A percentile compares a stretch with the other conserved stretches of the same genome.
Evolutionary conservation across 1,139 yeast species (phyloP).

Genomic region (Candida sp.): DNA sequence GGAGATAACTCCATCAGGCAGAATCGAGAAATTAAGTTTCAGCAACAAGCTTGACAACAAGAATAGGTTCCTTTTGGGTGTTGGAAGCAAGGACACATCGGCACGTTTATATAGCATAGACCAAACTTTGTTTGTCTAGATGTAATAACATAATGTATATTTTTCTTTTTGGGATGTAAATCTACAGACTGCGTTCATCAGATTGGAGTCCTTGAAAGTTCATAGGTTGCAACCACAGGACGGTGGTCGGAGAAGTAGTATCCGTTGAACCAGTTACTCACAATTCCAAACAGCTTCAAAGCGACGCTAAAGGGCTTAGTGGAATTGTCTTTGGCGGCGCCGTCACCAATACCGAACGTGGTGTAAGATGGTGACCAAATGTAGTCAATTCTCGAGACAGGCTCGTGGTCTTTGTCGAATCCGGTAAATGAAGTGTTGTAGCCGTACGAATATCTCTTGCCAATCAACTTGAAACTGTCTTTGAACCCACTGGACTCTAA

Average conservation of each 20-base stretch:
- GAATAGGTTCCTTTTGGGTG: constrained; percentile 49
- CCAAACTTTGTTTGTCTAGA: constrained; percentile 2
- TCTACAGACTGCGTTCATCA: background rate
- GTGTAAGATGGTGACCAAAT: constrained; percentile 42
- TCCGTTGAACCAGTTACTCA: constrained; percentile 44
- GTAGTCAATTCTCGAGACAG: constrained; percentile 47
- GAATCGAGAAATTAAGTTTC: constrained; percentile 65
- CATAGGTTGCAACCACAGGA: constrained; percentile 23
- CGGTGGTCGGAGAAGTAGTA: constrained; percentile 29
- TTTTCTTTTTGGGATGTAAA: too few species aligned
- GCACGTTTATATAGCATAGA: constrained; percentile 54
- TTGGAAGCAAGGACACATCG: constrained; percentile 74
- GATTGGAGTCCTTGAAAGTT: constrained; percentile 14
- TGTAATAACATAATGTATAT: background rate
- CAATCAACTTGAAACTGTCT: constrained; percentile 31
- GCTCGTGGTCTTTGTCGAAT: constrained; percentile 32
- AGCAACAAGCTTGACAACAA: constrained; percentile 26
- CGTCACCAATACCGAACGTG: constrained; percentile 4
- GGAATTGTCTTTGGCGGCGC: background rate
- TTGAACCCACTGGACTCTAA: constrained; percentile 37
- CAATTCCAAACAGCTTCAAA: constrained; percentile 39
- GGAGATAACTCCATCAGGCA: constrained; percentile 59
- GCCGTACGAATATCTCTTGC: constrained; percentile 36
- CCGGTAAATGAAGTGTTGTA: constrained; percentile 51
- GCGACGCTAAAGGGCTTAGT: constrained; percentile 17